These are phyloP conservation scores for Taiwanofungus camphoratus DNA, from an alignment of 1,284 basidiomycete genomes.

Conservation along the genomic window DNA sequence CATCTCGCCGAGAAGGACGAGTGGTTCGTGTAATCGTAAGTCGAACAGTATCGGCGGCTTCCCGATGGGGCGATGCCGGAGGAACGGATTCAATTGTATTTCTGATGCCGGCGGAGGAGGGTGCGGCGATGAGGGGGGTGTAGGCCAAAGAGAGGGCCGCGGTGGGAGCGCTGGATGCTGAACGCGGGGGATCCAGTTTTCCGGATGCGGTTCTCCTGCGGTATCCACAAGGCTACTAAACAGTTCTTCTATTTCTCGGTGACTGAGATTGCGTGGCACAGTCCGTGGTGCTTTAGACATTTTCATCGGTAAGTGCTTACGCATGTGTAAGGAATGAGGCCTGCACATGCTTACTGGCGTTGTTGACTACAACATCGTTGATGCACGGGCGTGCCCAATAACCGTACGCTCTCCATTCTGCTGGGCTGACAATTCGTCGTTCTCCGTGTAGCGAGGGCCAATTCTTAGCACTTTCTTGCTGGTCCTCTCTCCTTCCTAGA, in stretches of 20 bases:
- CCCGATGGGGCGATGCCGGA: slow-evolving; percentile 40
- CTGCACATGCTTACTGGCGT: slow-evolving; percentile 22
- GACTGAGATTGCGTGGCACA: slow-evolving; percentile 16
- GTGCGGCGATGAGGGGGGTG: slow-evolving; percentile 31
- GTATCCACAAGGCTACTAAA: slow-evolving; percentile 28
- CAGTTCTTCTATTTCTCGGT: slow-evolving; percentile 31
- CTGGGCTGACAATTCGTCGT: slow-evolving; percentile 10
- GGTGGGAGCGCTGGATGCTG: slow-evolving; percentile 44
- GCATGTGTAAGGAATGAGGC: no score
- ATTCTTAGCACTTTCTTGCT: background rate
- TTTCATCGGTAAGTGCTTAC: background rate
- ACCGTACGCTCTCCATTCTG: slow-evolving; percentile 26
- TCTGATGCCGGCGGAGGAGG: slow-evolving; percentile 34
- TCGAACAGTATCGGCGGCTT: slow-evolving; percentile 44
- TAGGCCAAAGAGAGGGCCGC: slow-evolving; percentile 40
- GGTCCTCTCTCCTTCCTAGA: slow-evolving; percentile 4
- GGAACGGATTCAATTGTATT: slow-evolving; percentile 49
- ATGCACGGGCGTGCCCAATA: slow-evolving; percentile 27
- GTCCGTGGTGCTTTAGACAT: slow-evolving; percentile 17
- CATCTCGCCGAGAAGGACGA: slow-evolving; percentile 14
- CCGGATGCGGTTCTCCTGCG: slow-evolving; percentile 32
- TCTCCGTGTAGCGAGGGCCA: background rate
- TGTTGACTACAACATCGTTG: slow-evolving; percentile 17
- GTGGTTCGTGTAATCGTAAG: slow-evolving; percentile 27
- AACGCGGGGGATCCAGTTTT: slow-evolving; percentile 43